Conservation (phyloP, 164 flowering plant species). For the Stephania yunnanensis region DNA sequence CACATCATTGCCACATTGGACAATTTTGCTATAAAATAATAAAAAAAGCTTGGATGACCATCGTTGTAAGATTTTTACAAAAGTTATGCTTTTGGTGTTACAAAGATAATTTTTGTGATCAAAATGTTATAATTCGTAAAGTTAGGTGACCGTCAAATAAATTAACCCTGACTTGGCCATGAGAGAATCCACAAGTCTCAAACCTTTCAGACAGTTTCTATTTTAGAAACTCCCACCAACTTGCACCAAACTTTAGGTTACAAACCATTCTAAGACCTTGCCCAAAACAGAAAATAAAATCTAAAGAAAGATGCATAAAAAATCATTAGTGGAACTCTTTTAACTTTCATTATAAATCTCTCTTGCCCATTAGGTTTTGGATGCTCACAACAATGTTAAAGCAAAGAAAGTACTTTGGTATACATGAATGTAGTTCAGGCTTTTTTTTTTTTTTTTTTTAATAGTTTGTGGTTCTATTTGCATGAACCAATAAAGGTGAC, state of each 20-base stretch:
- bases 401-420: constrained; percentile 2
- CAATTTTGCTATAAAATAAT: too few species aligned
- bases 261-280: not conserved
- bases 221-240: not conserved
- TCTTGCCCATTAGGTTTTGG: constrained; percentile 5
- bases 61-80: too few species aligned
- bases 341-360: not conserved
- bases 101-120: too few species aligned
- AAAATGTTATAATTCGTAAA: too few species aligned
- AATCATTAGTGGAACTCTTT: constrained; percentile 7
- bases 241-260: not conserved
- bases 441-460: not conserved
- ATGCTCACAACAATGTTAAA: constrained; percentile 12
- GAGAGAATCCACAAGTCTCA: not conserved
- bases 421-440: not conserved
- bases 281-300: constrained; percentile 3
- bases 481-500: too few species aligned
- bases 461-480: too few species aligned
- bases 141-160: too few species aligned
- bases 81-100: too few species aligned
- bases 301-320: constrained; percentile 2
- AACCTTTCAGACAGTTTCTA: not conserved
- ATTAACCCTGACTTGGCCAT: too few species aligned
- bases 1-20: too few species aligned
- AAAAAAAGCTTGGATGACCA: too few species aligned